These are phyloP conservation scores for Wickerhamiella parazyma DNA, from an alignment of 805 yeast species.

Conservation along the genomic window DNA sequence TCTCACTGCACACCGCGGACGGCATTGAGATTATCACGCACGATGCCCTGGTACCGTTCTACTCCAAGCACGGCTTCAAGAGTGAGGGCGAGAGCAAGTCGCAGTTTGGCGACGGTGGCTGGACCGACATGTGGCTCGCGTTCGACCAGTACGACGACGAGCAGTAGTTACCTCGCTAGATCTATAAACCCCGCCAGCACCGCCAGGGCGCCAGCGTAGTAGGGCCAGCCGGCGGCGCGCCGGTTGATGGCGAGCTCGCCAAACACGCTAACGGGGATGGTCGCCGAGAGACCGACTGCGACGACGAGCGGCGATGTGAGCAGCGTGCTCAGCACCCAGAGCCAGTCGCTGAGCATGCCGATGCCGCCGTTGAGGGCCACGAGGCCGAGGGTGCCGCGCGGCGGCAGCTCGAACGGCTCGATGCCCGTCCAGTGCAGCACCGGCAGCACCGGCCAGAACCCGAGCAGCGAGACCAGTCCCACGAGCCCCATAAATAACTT, in stretches of 20 bases:
- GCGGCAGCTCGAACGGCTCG: constrained; percentile 66
- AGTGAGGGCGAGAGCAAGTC: constrained; percentile 53
- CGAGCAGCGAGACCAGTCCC: constrained; percentile 62
- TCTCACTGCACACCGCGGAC: constrained; percentile 76
- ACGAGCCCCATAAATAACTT: constrained; percentile 89
- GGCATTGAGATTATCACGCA: constrained; percentile 64
- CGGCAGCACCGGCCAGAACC: constrained; percentile 72
- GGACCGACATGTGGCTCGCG: constrained; percentile 30
- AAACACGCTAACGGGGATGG: constrained; percentile 88
- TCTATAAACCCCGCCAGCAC: constrained; percentile 75
- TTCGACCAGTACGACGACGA: constrained; percentile 19
- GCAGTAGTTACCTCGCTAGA: constrained; percentile 26
- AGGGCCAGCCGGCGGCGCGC: constrained; percentile 44
- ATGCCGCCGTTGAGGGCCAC: constrained; percentile 55
- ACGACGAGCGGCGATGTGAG: constrained; percentile 90
- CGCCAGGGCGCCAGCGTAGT: constrained; percentile 64
- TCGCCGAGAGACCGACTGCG: constrained; percentile 84
- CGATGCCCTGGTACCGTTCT: constrained; percentile 55
- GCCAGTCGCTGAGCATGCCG: constrained; percentile 76
- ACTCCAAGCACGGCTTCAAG: constrained; percentile 67
- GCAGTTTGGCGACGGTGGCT: constrained; percentile 41
- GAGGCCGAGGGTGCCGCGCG: constrained; percentile 36
- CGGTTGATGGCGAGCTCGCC: constrained; percentile 72
- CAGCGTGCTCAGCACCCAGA: constrained; percentile 93
- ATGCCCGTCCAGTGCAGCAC: constrained; percentile 47